Evolutionary conservation across 2,329 filamentous ascomycete genomes (phyloP).

Genomic region (Lanzia echinophila): DNA sequence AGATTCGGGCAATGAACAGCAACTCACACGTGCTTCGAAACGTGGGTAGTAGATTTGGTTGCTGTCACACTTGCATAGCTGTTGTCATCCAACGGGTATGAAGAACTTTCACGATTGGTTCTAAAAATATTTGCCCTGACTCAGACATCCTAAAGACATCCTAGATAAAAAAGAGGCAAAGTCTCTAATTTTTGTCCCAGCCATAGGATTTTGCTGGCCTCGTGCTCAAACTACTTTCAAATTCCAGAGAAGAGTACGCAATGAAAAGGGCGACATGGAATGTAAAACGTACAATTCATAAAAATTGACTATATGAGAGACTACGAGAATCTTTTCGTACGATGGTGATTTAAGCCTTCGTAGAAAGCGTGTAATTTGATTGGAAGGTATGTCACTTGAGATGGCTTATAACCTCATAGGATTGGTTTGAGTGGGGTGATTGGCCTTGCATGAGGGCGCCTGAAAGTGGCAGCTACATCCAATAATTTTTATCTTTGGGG

Average conservation of each 20-base stretch:
- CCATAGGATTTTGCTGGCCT: slow-evolving; percentile 1
- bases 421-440: slow-evolving; percentile 6
- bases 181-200: neutral
- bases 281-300: neutral
- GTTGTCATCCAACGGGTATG: neutral
- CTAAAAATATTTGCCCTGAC: neutral
- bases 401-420: neutral
- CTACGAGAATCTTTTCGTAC: neutral
- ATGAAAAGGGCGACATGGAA: neutral
- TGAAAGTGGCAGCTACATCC: slow-evolving; percentile 1
- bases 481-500: neutral
- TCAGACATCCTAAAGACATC: neutral
- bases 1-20: neutral
- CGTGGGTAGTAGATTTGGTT: neutral
- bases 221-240: neutral
- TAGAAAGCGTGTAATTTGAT: neutral
- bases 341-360: neutral
- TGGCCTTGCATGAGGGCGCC: slow-evolving; percentile 6
- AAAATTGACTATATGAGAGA: neutral
- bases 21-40: neutral
- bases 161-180: neutral
- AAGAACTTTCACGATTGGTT: neutral
- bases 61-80: slow-evolving; percentile 3
- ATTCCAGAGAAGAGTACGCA: neutral
- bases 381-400: neutral